A percentile compares a stretch with the other conserved stretches of the same genome.
Conservation (phyloP, 83 land plant genomes). For the Thuja plicata region DNA sequence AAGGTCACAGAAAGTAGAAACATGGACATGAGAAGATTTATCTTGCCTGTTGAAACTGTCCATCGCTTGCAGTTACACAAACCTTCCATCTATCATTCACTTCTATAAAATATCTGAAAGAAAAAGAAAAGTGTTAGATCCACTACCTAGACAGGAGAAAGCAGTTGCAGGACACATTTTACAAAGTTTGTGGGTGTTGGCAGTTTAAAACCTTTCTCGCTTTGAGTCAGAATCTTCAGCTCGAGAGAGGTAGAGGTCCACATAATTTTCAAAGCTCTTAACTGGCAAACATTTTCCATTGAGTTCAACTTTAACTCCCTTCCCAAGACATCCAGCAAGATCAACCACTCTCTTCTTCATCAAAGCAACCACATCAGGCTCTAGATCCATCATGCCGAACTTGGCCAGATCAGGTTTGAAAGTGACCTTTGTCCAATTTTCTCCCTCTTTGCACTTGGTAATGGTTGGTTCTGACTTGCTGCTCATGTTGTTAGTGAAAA, state of each 20-base stretch:
- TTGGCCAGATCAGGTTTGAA: constrained; percentile 95
- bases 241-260: constrained; percentile 63
- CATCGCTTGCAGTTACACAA: constrained; percentile 85
- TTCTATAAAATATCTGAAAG: constrained; percentile 57
- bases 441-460: constrained; percentile 71
- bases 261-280: constrained; percentile 76
- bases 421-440: constrained; percentile 97
- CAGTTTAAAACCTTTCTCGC: constrained; percentile 41
- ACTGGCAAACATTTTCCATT: constrained; percentile 82
- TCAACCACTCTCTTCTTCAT: constrained; percentile 98
- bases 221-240: constrained; percentile 40
- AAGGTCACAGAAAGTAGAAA: neutral
- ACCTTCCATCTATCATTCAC: constrained; percentile 97
- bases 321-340: constrained; percentile 92
- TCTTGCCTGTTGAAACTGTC: constrained; percentile 96
- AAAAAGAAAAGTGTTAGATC: neutral
- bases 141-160: neutral
- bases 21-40: neutral
- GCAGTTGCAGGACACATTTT: neutral
- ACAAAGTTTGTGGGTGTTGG: neutral
- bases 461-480: constrained; percentile 78
- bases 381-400: constrained; percentile 84
- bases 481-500: constrained; percentile 88
- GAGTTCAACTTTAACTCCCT: constrained; percentile 86
- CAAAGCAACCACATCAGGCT: constrained; percentile 88